Evolutionary conservation across 768 basidiomycete species (phyloP), one percentile per base, ranked within the genome.

Genomic region (Tricholoma bakamatsutake): DNA sequence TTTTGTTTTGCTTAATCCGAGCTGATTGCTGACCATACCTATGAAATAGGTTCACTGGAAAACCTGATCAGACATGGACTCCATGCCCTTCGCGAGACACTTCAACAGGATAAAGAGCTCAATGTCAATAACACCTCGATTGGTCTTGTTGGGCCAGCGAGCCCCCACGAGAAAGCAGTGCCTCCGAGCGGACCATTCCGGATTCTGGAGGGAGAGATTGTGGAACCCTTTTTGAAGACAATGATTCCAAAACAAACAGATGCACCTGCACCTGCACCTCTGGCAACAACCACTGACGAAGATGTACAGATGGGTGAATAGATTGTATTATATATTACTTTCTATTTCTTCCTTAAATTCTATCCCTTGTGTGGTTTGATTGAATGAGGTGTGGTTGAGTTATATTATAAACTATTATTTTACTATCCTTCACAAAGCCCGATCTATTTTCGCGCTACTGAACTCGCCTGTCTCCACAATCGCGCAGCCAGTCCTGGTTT

Each of bases 91-190:
- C 86, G 93, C 30, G 96, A 98, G 69, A 98, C 97, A 2, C 82
- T 99, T 35, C 97, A 98, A 65, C 97, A 99, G 67, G 97, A 98
- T 76, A 99, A 99, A 71, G 93, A 91, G 65, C 85, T 98, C 55
- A 94, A 87, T 15, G 75, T 87, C 62, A 84, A 89, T 68, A 99
- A 99, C 76, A 99, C 97, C 1, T 93, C 91, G 1, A 85, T 98
- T 62, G 95, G 93, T 30, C 90, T 99, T 66, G 79, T 98, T 57
- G 96, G 96, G 9, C 81, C 88, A 10, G 72, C 78, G 30, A 82
- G 86, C 61, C 66, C 70, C 33, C 74, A 84, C 57, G 86, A 93
- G 71, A 76, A 69, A 42, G 67, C 61, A 49, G 74, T 75, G 17
- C 74, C 78, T 3, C 73, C 79, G 27, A 76, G 75, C 59, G 84